Base-by-base conservation (phyloP, 139 green algal genomes). In the Coccomyxa sp. region DNA sequence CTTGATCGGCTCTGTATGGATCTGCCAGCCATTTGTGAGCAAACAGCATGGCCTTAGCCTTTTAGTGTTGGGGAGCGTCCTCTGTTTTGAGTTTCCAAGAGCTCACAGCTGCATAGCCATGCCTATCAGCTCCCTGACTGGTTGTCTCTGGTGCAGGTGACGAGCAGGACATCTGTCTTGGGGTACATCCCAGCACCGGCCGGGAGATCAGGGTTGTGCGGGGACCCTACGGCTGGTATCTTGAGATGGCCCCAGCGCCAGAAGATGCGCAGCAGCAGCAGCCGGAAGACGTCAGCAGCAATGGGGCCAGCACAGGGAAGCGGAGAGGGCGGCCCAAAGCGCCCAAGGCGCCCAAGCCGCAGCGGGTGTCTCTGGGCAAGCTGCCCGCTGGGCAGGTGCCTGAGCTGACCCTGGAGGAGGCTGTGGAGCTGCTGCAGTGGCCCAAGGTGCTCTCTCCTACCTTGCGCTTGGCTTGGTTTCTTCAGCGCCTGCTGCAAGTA, bases 151-250 rank as follows among this genome's bases (percentile, higher is more conserved):
- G 78, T 35, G 81, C 73, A 8, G 55, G 39, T 16, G 33, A 39
- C 73, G 41, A 44, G 29, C 12, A 8, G 31, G 29, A n/a, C 12
- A 36, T 33, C 14, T 29, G 81, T 55, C 80, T 94, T 33, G 90
- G 88, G 0, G 2, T 31, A 6, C 36, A 89, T 68, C 88, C 87
- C 16, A 74, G 79, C 12, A 89, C 73, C 0, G 82, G 84, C 12
- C 34, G 70, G 36, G 35, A 81, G 14, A 77, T 96, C 29, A 78
- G 69, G 35, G 55, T 94, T 29, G 81, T 84, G 10, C 36, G 81
- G n/a, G 92, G 92, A 5, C 90, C 90, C 14, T 96, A 91, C 75
- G 92, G 92, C 0, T 77, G 84, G 10, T 95, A 95, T 75, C 39
- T 94, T 50, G 88, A 95, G 82, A 75, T 86, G 70, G 40, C 84